Percentiles rank a stretch among this genome's conserved stretches.
These are phyloP conservation scores for Trametes coccinea DNA, from an alignment of 768 basidiomycete species.

Conservation along the genomic window DNA sequence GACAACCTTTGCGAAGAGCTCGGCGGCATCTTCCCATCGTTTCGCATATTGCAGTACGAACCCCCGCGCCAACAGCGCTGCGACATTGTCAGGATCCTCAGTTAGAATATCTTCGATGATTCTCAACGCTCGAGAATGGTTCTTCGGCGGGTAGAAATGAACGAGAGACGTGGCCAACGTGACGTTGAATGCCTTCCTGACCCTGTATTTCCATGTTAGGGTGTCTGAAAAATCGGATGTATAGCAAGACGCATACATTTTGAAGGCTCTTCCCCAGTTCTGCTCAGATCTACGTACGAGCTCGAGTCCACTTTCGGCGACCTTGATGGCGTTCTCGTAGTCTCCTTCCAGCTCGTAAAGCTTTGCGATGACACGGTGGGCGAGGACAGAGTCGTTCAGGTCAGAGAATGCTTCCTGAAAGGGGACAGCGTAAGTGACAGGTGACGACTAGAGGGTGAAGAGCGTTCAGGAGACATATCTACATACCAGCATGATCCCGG, in stretches of 20 bases:
- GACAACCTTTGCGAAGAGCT: conserved; percentile 60
- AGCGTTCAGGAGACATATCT: neutral
- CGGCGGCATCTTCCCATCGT: conserved; percentile 69
- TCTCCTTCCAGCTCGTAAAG: conserved; percentile 71
- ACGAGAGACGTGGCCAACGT: conserved; percentile 76
- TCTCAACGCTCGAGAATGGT: conserved; percentile 75
- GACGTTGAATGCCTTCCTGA: conserved; percentile 66
- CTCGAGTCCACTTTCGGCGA: conserved; percentile 69
- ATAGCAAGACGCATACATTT: conserved; percentile 39
- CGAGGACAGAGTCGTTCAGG: conserved; percentile 60
- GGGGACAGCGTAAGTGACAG: conserved; percentile 4
- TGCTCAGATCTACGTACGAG: conserved; percentile 54
- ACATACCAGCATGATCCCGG: conserved; percentile 64
- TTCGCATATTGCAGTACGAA: conserved; percentile 65
- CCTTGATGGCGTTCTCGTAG: conserved; percentile 68
- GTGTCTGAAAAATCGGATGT: neutral
- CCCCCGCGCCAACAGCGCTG: conserved; percentile 72
- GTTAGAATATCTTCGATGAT: conserved; percentile 74
- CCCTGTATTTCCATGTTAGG: conserved; percentile 40
- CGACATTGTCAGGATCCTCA: conserved; percentile 59
- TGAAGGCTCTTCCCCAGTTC: conserved; percentile 56
- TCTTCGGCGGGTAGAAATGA: conserved; percentile 86
- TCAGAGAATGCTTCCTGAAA: conserved; percentile 54
- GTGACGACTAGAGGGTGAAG: neutral
- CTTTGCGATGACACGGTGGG: conserved; percentile 63